Evolutionary conservation across 176 grass and related monocot genomes (phyloP), one percentile per base, ranked within the genome.

Genomic region (Raddia guianensis): DNA sequence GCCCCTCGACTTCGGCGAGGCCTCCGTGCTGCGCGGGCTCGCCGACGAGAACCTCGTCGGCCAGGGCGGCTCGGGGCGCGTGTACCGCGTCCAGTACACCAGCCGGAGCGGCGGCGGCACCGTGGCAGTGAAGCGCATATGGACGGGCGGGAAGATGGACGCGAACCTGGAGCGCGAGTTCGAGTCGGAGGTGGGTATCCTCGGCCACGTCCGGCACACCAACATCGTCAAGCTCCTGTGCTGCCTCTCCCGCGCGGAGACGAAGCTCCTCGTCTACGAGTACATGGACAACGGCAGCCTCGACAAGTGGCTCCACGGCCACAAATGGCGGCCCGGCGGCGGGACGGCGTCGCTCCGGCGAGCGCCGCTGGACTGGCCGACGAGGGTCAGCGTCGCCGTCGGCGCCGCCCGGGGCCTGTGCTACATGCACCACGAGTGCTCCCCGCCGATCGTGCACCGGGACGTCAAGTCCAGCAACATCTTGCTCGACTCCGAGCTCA

Each of bases 361-460:
- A 5, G 75, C 4, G 51, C 61, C 77, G 47, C 61, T 93, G 61
- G 88, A 94, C 75, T 95, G 96, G 96, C 62, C 78, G 8, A 55
- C 78, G 48, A 89, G 95, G 86, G 35, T 94, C 42, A 81, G 77
- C 70, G 91, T 98, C 40, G 95, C 90, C 12, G 66, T 89, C 21
- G 96, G 88, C 45, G 78, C 92, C 2, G 92, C 92, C 18, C 13
- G 63, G 6, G 96, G 96, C 43, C 72, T 98, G 35, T 74, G 68
- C 32, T 98, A 98, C 78, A 93, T 98, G 92, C 96, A 98, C 79
- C 96, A 98, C 12, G 84, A 98, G 67, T 93, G 84, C 83, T 90
- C 76, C 27, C 84, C 92, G 58, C 90, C 90, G 34, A 83, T 98
- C 60, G 89, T 98, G 33, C 92, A 93, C 86, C 88, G 90, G 18